A percentile compares a stretch with the other conserved stretches of the same genome.
Evolutionary conservation across 2,329 filamentous ascomycete species (phyloP).

Genomic region (Cadophora sp.): DNA sequence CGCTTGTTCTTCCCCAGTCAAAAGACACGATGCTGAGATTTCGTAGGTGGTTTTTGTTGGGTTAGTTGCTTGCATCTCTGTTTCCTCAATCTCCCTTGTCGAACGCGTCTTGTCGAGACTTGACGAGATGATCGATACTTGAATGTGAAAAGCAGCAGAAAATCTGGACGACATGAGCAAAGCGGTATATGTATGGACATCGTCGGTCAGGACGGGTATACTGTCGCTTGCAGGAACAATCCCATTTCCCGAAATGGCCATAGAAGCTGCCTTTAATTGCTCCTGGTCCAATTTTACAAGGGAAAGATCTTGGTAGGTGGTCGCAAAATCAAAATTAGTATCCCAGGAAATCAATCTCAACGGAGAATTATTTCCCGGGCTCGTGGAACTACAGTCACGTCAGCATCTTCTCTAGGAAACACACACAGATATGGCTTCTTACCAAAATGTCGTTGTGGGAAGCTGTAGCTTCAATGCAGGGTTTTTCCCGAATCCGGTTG

Average conservation of each 20-base stretch:
- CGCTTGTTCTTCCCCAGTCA: not conserved
- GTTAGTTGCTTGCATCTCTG: not conserved
- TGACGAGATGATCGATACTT: not conserved
- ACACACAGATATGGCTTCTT: not conserved
- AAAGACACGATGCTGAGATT: not conserved
- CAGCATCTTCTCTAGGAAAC: not conserved
- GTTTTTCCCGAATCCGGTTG: not conserved
- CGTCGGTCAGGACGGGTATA: not conserved
- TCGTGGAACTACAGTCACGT: not conserved
- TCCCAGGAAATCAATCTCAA: not conserved
- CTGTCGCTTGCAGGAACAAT: not conserved
- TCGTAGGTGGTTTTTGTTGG: not conserved
- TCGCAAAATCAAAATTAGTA: not conserved
- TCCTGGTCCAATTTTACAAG: not conserved
- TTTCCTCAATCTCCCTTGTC: not conserved
- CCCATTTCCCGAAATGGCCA: not conserved
- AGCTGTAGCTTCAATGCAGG: not conserved
- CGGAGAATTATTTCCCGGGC: too few relatives aligned
- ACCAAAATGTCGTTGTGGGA: not conserved
- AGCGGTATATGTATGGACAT: not conserved
- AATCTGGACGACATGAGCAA: not conserved
- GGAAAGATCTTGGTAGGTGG: not conserved
- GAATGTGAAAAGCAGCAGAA: not conserved
- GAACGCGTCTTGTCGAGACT: not conserved
- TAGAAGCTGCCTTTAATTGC: not conserved